Percentiles rank a stretch among this genome's conserved stretches.
phyloP scores from a whole-genome alignment of 2,329 filamentous ascomycete species.

The Epichloe hybrida region DNA sequence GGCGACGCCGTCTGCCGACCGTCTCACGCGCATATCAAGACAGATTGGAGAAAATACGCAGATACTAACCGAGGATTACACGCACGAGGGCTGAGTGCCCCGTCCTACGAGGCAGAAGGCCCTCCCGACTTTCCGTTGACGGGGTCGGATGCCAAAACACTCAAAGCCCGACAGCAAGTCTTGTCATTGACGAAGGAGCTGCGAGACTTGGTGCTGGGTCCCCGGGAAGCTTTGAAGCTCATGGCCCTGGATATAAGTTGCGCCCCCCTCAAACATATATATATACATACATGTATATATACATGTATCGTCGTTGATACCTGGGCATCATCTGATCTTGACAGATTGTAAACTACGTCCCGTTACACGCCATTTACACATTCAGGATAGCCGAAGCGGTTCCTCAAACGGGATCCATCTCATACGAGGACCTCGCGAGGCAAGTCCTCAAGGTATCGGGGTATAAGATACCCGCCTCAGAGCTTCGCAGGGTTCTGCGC shows the following conservation, averaged over 20 bases:
- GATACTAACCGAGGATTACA: constrained; percentile 7
- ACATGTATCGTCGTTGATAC: no score
- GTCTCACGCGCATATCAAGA: constrained; percentile 8
- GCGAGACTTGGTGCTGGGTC: constrained; percentile 10
- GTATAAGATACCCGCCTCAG: constrained; percentile 19
- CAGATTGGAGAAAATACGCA: constrained; percentile 10
- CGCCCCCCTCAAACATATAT: neutral
- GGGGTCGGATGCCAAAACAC: constrained; percentile 4
- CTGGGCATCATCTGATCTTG: neutral
- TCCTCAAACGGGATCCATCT: constrained; percentile 13
- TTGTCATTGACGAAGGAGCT: constrained; percentile 11
- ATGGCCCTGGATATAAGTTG: constrained; percentile 16
- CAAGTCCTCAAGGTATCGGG: constrained; percentile 19
- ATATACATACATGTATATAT: no score
- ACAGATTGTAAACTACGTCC: constrained; percentile 14
- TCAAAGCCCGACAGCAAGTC: constrained; percentile 9
- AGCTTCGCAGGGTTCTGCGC: constrained; percentile 24
- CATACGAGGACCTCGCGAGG: constrained; percentile 14
- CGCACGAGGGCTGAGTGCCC: constrained; percentile 9
- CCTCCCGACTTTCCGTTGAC: constrained; percentile 9
- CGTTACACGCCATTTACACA: constrained; percentile 18
- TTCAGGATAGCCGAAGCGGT: constrained; percentile 19
- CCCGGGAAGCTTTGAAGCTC: constrained; percentile 11
- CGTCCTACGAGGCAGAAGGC: constrained; percentile 10
- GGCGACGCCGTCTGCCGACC: constrained; percentile 5